Base-by-base conservation (phyloP, 129 eudicot genomes). In the Logfia minima region DNA sequence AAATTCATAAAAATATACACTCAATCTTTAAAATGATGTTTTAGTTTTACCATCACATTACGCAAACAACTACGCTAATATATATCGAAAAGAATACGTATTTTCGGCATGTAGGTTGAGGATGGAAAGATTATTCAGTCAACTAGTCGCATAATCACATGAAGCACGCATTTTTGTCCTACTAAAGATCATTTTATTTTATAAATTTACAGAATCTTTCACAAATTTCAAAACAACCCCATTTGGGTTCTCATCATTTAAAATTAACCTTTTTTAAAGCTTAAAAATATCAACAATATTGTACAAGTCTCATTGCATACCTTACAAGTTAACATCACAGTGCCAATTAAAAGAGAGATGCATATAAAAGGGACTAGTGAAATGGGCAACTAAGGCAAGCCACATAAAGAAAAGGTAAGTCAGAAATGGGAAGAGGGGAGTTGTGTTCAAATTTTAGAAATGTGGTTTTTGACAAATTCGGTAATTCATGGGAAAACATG, bases 341-440 rank as follows among this genome's bases (percentile, higher is more conserved):
- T 16, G 68, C 66, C 67, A 59, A 80, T 64, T 43, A 60, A 71
- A 71, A 31, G 41, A 76, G 71, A 77, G 4, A 34, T 55, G 18
- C 23, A 17, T 22, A 32, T 55, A 17, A 35, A 68, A 10, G 68
- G 37, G 19, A 52, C 48, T 35, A 80, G 19, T 14, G 6, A 59
- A 45, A 8, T 21, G 34, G 34, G 34, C 29, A 26, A 26, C 29
- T 26, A 26, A 26, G 29, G 3, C 68, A 32, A 58, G 23, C 53
- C 24, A 77, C 22, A 77, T 9, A 68, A 14, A 75, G 26, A 18
- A 69, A 62, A 83, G 58, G 66, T 66, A 24, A 64, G 32, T 69
- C 13, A 80, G 32, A 75, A 66, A 90, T 78, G 89, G 87, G 79
- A 82, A 86, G 83, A 45, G 79, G 84, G 1, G 87, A 82, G 71